Conservation (phyloP, 805 yeast genomes). For the Teunomyces aglyptinius region DNA sequence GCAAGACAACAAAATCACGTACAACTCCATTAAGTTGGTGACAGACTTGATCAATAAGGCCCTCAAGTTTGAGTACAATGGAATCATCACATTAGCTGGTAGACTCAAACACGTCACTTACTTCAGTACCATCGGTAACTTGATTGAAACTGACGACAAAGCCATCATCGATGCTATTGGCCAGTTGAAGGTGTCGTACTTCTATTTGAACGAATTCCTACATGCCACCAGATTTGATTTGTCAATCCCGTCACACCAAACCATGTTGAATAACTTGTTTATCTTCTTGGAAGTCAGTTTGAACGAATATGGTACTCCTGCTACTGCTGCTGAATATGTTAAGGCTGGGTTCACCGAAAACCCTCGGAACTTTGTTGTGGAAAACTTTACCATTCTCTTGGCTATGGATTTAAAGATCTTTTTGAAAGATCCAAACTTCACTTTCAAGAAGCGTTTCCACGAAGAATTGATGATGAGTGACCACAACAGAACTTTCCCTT, state of each 20-base stretch:
- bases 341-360: conserved; percentile 48
- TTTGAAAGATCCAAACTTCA: conserved; percentile 53
- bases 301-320: conserved; percentile 42
- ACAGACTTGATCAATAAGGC: conserved; percentile 44
- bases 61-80: conserved; percentile 40
- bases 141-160: conserved; percentile 39
- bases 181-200: conserved; percentile 32
- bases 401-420: conserved; percentile 56
- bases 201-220: conserved; percentile 36
- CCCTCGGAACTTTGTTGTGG: conserved; percentile 42
- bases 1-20: conserved; percentile 44
- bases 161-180: conserved; percentile 29
- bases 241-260: conserved; percentile 38
- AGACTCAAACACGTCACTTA: conserved; percentile 48
- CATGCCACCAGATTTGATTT: conserved; percentile 34
- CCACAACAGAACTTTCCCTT: conserved; percentile 49
- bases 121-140: conserved; percentile 41
- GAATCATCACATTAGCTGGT: conserved; percentile 44
- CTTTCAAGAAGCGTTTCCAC: conserved; percentile 59
- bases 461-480: conserved; percentile 66
- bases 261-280: conserved; percentile 39
- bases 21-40: conserved; percentile 44
- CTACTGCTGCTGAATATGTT: conserved; percentile 42
- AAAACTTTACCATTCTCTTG: conserved; percentile 47
- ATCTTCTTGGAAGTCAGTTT: conserved; percentile 38